These are phyloP conservation scores for Neospermospora avenae DNA, from an alignment of 2,329 filamentous ascomycete species.

Conservation along the genomic window DNA sequence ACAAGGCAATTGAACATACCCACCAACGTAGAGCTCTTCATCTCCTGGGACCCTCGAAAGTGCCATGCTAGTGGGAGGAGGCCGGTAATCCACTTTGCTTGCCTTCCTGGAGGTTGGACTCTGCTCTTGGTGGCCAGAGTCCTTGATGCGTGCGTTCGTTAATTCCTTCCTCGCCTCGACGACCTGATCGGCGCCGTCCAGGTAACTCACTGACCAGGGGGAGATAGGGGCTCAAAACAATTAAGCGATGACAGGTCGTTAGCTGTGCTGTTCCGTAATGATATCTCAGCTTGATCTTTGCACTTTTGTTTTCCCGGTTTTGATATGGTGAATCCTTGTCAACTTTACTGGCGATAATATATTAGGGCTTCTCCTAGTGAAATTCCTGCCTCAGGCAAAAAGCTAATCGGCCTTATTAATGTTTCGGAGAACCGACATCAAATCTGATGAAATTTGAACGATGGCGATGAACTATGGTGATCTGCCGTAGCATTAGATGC, in stretches of 20 bases:
- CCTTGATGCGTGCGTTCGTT: background rate
- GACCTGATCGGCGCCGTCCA: background rate
- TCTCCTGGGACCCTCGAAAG: conserved; percentile 67
- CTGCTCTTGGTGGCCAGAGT: conserved; percentile 4
- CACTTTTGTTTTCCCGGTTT: conserved; percentile 5
- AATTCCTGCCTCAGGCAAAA: background rate
- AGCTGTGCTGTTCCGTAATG: background rate
- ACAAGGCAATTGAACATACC: conserved; percentile 49
- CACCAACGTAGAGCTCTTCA: conserved; percentile 73
- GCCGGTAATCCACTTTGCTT: conserved; percentile 27
- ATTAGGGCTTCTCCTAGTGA: conserved; percentile 3
- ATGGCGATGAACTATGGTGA: conserved; percentile 1
- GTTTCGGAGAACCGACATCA: background rate
- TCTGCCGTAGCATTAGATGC: conserved; percentile 3
- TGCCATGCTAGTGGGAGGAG: conserved; percentile 44
- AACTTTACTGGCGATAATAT: background rate
- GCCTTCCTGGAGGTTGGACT: background rate
- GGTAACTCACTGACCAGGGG: background rate
- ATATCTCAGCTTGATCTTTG: background rate
- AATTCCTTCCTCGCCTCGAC: background rate
- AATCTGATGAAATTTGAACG: background rate
- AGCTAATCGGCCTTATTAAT: background rate
- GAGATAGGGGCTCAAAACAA: background rate
- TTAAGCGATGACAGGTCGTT: background rate
- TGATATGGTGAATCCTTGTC: background rate